phyloP scores from a whole-genome alignment of 2,329 filamentous ascomycete species.

The Metarhizium sp. region DNA sequence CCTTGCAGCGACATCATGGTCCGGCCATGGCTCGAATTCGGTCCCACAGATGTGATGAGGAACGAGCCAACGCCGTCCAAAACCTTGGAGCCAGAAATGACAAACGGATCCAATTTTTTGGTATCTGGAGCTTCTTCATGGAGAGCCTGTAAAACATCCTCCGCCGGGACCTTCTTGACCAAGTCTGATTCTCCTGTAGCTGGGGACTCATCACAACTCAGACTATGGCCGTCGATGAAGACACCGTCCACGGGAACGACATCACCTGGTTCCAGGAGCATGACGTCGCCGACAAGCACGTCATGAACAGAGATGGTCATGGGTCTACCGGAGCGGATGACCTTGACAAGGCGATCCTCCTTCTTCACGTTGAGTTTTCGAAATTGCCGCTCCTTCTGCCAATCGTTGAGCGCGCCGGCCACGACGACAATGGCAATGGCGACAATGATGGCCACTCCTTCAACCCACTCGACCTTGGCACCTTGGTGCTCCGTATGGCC shows the following conservation, averaged over 20 bases:
- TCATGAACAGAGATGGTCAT: conserved; percentile 56
- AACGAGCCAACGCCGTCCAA: conserved; percentile 41
- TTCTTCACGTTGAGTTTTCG: conserved; percentile 51
- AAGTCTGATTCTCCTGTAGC: conserved; percentile 66
- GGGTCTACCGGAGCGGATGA: conserved; percentile 56
- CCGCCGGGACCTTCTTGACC: conserved; percentile 54
- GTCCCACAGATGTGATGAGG: conserved; percentile 45
- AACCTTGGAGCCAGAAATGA: conserved; percentile 46
- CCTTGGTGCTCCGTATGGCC: conserved; percentile 34
- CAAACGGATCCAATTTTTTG: conserved; percentile 53
- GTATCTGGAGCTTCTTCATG: conserved; percentile 17
- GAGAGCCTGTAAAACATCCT: conserved; percentile 12
- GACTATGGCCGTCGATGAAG: conserved; percentile 44
- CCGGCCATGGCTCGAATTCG: conserved; percentile 43
- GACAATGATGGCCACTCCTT: conserved; percentile 57
- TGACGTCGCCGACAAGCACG: conserved; percentile 59
- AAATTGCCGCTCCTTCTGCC: conserved; percentile 59
- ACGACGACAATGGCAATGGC: conserved; percentile 38
- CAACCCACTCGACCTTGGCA: conserved; percentile 54
- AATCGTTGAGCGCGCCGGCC: conserved; percentile 45
- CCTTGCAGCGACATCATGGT: conserved; percentile 46
- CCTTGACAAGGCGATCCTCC: conserved; percentile 53
- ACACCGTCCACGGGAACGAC: conserved; percentile 62
- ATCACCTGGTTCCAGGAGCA: conserved; percentile 61
- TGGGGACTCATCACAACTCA: conserved; percentile 63